Base-by-base conservation (phyloP, 345 rosid genomes). In the Gynandropsis gynandra region DNA sequence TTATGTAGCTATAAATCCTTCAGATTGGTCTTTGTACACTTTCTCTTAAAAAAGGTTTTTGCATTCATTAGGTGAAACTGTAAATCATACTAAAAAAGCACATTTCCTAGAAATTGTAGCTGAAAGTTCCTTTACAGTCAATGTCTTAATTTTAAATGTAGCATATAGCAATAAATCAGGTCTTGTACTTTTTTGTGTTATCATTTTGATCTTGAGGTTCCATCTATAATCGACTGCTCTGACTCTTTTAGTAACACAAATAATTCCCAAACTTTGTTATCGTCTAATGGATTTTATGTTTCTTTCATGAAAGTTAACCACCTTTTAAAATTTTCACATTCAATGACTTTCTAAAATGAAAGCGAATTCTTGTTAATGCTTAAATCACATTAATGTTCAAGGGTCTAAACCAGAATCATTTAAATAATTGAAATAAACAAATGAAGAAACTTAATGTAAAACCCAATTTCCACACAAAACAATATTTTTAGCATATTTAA, bases 361-460 rank as follows among this genome's bases (percentile, higher is more conserved):
- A 1, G 14, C 37, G 37, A 24, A 7, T 53, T 47, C n/a, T n/a
- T n/a, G n/a, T n/a, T n/a, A n/a, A n/a, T n/a, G n/a, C n/a, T n/a
- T n/a, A n/a, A n/a, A n/a, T 40, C 58, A 29, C 24, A 52, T 39
- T 39, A 45, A 52, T 13, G 38, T 39, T 39, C 21, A 38, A 38
- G 10, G 24, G 9, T 10, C 3, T 38, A 52, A 39, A 39, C 24
- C 33, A 38, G 1, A 20, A 21, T 0, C 1, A 13, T 45, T 17
- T 42, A 56, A 50, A n/a, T 59, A 33, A 21, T 53, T 53, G 5
- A 53, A 53, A 15, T 1, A 1, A 12, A n/a, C n/a, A n/a, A n/a
- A n/a, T n/a, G n/a, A n/a, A n/a, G n/a, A n/a, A n/a, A n/a, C n/a
- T n/a, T n/a, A n/a, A n/a, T n/a, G n/a, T n/a, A n/a, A n/a, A n/a